Conservation (phyloP, 2,329 filamentous ascomycete genomes). For the Ceratocystiopsis minuta region DNA sequence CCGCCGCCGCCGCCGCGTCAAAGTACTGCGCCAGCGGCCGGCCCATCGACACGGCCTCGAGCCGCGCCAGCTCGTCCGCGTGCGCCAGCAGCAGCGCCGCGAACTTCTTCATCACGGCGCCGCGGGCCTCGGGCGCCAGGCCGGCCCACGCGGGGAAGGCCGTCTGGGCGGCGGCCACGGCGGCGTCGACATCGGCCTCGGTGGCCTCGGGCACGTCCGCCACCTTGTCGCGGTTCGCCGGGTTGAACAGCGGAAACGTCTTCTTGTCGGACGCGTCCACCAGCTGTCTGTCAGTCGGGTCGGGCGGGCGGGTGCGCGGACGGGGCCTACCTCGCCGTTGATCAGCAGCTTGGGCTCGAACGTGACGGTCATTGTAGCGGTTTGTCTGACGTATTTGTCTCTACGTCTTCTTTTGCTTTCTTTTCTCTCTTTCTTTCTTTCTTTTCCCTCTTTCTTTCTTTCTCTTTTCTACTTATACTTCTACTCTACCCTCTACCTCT, state of each 20-base stretch:
- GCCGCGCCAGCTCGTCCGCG: constrained; percentile 23
- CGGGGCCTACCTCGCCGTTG: constrained; percentile 24
- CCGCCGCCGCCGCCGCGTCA: constrained; percentile 19
- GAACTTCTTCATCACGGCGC: constrained; percentile 23
- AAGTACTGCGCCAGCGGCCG: constrained; percentile 21
- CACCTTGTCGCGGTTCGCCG: constrained; percentile 21
- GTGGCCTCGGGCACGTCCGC: constrained; percentile 27
- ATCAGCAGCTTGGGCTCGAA: constrained; percentile 26
- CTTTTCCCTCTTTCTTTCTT: too few relatives aligned
- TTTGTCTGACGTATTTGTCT: too few relatives aligned
- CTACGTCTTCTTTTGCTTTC: too few relatives aligned
- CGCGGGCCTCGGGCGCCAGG: constrained; percentile 21
- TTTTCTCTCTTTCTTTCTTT: too few relatives aligned
- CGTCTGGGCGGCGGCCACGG: constrained; percentile 24
- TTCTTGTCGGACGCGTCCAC: constrained; percentile 25
- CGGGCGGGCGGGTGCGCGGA: background rate
- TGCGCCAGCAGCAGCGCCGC: constrained; percentile 23
- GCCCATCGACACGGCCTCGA: constrained; percentile 28
- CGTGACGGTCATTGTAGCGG: constrained; percentile 1
- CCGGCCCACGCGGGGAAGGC: constrained; percentile 28
- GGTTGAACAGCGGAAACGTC: constrained; percentile 27
- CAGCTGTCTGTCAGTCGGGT: constrained; percentile 14
- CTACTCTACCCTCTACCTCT: too few relatives aligned
- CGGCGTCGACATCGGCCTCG: constrained; percentile 22
- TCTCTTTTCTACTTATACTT: too few relatives aligned